Evolutionary conservation across 2,329 filamentous ascomycete genomes (phyloP).

Genomic region (Diplodia intermedia): DNA sequence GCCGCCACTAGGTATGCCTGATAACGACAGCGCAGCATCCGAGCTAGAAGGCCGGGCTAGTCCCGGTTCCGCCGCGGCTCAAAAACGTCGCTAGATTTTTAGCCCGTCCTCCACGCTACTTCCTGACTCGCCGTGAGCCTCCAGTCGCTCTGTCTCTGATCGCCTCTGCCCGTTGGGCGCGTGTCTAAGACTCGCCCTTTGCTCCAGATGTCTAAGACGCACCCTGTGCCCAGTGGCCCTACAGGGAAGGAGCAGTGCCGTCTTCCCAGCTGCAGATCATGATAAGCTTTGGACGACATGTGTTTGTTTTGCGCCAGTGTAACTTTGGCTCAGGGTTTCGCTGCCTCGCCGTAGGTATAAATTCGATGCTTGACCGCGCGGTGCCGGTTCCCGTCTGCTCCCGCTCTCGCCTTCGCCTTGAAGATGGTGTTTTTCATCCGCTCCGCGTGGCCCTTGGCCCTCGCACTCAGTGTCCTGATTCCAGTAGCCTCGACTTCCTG

Average conservation of each 20-base stretch:
- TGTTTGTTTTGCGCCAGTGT: neutral
- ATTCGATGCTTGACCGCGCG: neutral
- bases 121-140: too few relatives aligned
- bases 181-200: neutral
- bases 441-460: neutral
- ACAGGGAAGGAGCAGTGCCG: constrained; percentile 1
- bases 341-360: constrained; percentile 5
- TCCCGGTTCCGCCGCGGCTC: neutral
- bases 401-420: neutral
- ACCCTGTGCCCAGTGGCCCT: neutral
- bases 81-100: neutral
- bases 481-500: constrained; percentile 35
- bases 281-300: constrained; percentile 12
- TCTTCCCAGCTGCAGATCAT: neutral
- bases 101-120: neutral
- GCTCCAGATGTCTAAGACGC: constrained; percentile 1
- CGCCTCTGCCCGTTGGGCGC: too few relatives aligned
- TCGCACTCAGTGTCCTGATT: neutral
- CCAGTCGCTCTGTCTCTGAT: too few relatives aligned
- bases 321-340: neutral
- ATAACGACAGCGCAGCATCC: constrained; percentile 1
- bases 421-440: neutral
- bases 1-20: neutral
- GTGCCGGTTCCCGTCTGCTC: neutral
- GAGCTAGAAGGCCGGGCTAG: neutral